Evolutionary conservation across 371 early-diverging fungal species (phyloP).

Genomic region (Mucor piriformis): DNA sequence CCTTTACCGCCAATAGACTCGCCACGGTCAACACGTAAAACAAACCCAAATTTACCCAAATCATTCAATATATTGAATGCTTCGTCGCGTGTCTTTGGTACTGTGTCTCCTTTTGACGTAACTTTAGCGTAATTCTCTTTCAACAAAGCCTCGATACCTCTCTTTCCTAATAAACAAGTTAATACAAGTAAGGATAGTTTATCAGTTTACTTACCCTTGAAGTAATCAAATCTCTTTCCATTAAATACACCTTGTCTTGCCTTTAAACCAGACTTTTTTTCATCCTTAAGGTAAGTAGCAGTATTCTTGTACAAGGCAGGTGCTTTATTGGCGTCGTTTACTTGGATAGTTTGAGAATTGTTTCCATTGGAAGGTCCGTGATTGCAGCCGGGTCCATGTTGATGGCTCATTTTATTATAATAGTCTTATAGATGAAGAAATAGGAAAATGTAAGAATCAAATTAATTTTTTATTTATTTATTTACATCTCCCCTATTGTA

Average conservation of each 20-base stretch:
- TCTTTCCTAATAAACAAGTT: constrained; percentile 15
- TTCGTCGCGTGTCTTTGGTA: constrained; percentile 63
- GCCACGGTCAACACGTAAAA: constrained; percentile 75
- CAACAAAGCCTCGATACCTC: constrained; percentile 85
- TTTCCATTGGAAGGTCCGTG: constrained; percentile 21
- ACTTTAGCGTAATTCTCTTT: constrained; percentile 69
- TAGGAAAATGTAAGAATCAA: background rate
- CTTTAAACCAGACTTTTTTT: constrained; percentile 72
- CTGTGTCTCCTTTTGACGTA: constrained; percentile 47
- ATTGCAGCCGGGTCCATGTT: constrained; percentile 34
- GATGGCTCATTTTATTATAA: constrained; percentile 25
- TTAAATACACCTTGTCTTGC: constrained; percentile 87
- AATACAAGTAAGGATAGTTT: background rate
- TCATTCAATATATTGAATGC: constrained; percentile 70
- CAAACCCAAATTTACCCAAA: constrained; percentile 70
- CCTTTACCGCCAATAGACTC: constrained; percentile 55
- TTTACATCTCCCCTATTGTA: background rate
- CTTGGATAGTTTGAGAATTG: constrained; percentile 30
- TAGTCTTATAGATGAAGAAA: background rate
- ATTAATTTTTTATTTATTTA: background rate
- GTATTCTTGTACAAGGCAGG: constrained; percentile 38
- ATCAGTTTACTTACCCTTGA: constrained; percentile 69
- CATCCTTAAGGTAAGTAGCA: constrained; percentile 42
- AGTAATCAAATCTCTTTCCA: constrained; percentile 90
- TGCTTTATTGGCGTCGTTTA: constrained; percentile 49